These are phyloP conservation scores for Solanum hybrid DNA, from an alignment of 305 asterid genomes.

Conservation along the genomic window DNA sequence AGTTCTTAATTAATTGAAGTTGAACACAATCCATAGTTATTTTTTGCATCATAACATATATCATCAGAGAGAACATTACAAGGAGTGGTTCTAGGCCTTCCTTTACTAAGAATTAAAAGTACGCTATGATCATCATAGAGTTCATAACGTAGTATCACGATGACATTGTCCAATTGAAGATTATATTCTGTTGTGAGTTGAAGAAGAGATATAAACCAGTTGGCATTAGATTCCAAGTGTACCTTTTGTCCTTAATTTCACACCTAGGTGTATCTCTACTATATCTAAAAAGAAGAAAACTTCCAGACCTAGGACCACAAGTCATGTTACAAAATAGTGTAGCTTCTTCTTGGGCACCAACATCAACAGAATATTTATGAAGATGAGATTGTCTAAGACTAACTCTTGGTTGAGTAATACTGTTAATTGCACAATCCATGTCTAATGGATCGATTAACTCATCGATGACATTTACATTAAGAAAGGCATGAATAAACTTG, in stretches of 20 bases:
- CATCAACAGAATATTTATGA: background rate
- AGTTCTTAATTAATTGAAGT: background rate
- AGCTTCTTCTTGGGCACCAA: background rate
- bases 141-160: background rate
- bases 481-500: background rate
- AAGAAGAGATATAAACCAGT: background rate
- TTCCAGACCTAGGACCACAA: background rate
- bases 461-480: background rate
- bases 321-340: background rate
- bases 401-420: background rate
- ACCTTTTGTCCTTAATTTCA: background rate
- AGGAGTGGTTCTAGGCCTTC: background rate
- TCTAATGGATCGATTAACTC: background rate
- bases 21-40: too few species aligned
- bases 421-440: background rate
- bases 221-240: background rate
- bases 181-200: background rate
- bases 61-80: background rate
- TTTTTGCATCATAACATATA: background rate
- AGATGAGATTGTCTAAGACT: background rate
- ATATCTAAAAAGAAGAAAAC: background rate
- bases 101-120: background rate
- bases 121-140: background rate
- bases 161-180: background rate
- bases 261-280: background rate